phyloP scores from a whole-genome alignment of 352 stramenopile genomes.

The Pythium pyrilobum region DNA sequence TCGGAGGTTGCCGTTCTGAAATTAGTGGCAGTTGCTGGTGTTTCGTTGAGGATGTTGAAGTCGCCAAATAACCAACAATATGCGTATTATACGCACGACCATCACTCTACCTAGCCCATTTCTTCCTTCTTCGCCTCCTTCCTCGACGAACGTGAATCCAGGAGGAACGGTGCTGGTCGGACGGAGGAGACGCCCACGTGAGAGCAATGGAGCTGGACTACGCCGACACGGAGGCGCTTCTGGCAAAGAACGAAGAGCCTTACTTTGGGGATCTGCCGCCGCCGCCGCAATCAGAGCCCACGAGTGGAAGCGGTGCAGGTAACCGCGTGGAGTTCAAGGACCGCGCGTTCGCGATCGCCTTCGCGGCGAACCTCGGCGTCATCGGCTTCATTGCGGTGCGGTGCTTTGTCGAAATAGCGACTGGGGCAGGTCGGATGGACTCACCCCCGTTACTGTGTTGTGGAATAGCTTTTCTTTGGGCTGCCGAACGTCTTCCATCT shows the following conservation, averaged over 20 bases:
- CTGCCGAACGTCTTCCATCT: constrained; percentile 69
- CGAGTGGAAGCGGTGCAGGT: neutral
- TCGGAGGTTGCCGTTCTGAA: neutral
- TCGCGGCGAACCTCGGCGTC: constrained; percentile 50
- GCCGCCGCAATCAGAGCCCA: neutral
- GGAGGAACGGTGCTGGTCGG: neutral
- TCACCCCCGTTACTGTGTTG: neutral
- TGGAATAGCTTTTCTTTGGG: constrained; percentile 57
- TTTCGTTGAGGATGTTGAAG: constrained; percentile 2
- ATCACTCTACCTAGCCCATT: constrained; percentile 3
- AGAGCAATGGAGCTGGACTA: constrained; percentile 49
- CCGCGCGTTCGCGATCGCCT: constrained; percentile 54
- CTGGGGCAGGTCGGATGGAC: neutral
- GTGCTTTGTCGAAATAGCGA: neutral
- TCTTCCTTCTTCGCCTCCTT: neutral
- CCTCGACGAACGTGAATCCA: no score
- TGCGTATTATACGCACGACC: neutral
- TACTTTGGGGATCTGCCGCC: constrained; percentile 10
- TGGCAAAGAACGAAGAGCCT: constrained; percentile 41
- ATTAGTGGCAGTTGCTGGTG: neutral
- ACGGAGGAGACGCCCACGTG: no score
- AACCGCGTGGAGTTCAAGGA: constrained; percentile 59
- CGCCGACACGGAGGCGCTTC: constrained; percentile 51
- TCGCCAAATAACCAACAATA: constrained; percentile 20
- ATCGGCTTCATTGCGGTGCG: constrained; percentile 59